Evolutionary conservation across 1,284 basidiomycete species (phyloP).

Genomic region (Puccinia hordei): DNA sequence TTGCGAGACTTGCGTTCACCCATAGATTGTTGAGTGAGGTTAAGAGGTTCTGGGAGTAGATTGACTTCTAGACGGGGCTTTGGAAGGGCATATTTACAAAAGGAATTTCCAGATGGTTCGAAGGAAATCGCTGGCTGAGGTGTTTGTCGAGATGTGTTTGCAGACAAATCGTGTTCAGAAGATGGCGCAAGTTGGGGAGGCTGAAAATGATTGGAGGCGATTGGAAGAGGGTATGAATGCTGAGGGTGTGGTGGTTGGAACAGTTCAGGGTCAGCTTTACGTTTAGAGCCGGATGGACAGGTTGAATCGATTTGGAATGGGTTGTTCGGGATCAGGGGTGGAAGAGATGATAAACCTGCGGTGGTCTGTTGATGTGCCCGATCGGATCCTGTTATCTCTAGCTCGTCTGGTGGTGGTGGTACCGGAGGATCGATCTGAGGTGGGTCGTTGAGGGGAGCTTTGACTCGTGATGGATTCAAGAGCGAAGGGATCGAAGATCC

Average conservation of each 20-base stretch:
- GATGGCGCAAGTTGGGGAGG: not conserved
- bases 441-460: not conserved
- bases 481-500: not conserved
- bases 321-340: not conserved
- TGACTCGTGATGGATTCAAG: not conserved
- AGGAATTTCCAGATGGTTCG: not conserved
- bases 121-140: not conserved
- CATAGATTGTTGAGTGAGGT: not conserved
- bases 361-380: not conserved
- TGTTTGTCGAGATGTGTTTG: not conserved
- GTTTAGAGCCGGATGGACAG: not conserved
- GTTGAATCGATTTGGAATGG: not conserved
- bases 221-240: not conserved
- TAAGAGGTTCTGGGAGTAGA: not conserved
- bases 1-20: not conserved
- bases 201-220: not conserved
- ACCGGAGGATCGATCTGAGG: not conserved
- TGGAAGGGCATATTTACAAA: constrained; percentile 5
- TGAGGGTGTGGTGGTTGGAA: not conserved
- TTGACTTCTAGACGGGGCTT: not conserved
- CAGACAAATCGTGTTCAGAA: not conserved
- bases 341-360: not conserved
- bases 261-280: not conserved
- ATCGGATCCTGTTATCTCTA: not conserved
- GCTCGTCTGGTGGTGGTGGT: not conserved